Conservation (phyloP, 164 flowering plant genomes). For the Akebia trifoliata region DNA sequence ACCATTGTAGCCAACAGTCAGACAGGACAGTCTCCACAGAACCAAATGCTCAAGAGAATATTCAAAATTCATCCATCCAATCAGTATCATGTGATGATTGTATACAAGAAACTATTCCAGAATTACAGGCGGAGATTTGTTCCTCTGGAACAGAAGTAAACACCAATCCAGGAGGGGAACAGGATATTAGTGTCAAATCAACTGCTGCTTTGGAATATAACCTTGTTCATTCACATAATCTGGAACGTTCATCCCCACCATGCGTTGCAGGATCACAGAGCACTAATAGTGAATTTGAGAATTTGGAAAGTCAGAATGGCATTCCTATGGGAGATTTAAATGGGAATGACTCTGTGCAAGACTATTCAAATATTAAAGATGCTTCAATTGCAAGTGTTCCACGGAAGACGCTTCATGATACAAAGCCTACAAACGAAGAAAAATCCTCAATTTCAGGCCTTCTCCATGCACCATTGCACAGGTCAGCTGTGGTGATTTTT, state of each 20-base stretch:
- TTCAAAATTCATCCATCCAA: slow-evolving; percentile 17
- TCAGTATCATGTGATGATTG: slow-evolving; percentile 18
- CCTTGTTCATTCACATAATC: slow-evolving; percentile 13
- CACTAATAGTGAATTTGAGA: slow-evolving; percentile 9
- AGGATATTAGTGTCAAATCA: slow-evolving; percentile 12
- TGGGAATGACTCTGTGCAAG: slow-evolving; percentile 12
- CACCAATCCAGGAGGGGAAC: slow-evolving; percentile 17
- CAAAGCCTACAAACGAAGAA: slow-evolving; percentile 10
- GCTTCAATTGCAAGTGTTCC: slow-evolving; percentile 13
- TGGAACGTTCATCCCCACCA: slow-evolving; percentile 13
- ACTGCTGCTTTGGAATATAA: slow-evolving; percentile 7
- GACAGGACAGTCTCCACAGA: slow-evolving; percentile 17
- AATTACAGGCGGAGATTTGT: slow-evolving; percentile 20
- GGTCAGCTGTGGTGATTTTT: slow-evolving; percentile 24
- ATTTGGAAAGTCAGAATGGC: slow-evolving; percentile 9
- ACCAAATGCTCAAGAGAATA: slow-evolving; percentile 14
- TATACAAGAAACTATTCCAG: slow-evolving; percentile 20
- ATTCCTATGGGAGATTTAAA: slow-evolving; percentile 4
- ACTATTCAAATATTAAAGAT: slow-evolving; percentile 19
- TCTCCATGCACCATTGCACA: slow-evolving; percentile 18
- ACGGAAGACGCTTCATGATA: slow-evolving; percentile 12
- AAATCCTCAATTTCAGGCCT: slow-evolving; percentile 17
- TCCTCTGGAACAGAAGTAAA: slow-evolving; percentile 14
- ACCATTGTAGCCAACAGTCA: slow-evolving; percentile 12
- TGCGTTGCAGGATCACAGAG: slow-evolving; percentile 11